Conservation (phyloP, 345 rosid genomes). For the Fremontodendron californicum region DNA sequence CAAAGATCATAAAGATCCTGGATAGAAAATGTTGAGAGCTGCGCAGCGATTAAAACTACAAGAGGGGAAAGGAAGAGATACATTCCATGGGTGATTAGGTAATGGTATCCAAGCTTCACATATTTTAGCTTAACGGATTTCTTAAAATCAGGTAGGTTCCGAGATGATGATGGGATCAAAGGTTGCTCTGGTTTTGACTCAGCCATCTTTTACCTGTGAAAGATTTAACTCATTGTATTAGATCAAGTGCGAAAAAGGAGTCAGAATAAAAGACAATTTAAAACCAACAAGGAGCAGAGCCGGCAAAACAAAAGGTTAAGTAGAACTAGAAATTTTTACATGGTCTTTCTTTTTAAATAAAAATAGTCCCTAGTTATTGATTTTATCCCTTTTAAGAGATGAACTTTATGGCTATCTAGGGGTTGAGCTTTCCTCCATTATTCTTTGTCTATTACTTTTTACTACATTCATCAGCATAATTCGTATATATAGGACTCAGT, state of each 20-base stretch:
- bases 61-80: conserved; percentile 52
- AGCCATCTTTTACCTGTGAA: conserved; percentile 11
- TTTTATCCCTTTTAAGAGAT: not conserved
- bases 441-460: too few species aligned
- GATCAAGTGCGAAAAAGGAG: not conserved
- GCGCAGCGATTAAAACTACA: conserved; percentile 31
- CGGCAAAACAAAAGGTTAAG: not conserved
- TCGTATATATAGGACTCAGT: not conserved
- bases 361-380: not conserved
- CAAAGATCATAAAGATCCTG: conserved; percentile 41
- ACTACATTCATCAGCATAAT: too few species aligned
- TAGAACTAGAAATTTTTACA: not conserved
- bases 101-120: conserved; percentile 70
- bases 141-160: conserved; percentile 54
- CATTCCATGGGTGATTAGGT: conserved; percentile 65
- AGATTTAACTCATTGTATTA: not conserved
- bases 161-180: conserved; percentile 13
- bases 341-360: not conserved
- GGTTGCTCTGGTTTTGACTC: conserved; percentile 13
- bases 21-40: conserved; percentile 38
- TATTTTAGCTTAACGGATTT: conserved; percentile 60
- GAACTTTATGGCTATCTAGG: not conserved
- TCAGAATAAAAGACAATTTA: not conserved
- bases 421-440: too few species aligned
- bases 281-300: not conserved